Percentiles rank a stretch among this genome's conserved stretches.
Conservation (phyloP, 257 asterid genomes). For the Przewalskia tangutica region DNA sequence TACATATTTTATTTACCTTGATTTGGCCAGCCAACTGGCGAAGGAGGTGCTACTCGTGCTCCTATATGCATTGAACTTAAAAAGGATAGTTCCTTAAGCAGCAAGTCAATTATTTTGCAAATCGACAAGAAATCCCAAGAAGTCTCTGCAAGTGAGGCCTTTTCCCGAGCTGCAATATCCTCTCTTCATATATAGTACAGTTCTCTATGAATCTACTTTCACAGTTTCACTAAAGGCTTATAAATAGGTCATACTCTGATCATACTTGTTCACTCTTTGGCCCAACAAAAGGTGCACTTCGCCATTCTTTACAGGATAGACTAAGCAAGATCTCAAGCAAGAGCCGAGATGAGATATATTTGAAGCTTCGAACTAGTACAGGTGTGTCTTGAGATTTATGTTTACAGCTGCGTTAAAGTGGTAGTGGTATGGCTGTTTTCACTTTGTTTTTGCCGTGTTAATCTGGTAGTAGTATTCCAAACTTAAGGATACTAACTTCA, state of each 20-base stretch:
- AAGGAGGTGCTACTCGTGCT: conserved; percentile 80
- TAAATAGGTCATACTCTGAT: conserved; percentile 7
- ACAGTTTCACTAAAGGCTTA: not conserved
- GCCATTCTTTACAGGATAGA: conserved; percentile 52
- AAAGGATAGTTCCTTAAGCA: conserved; percentile 55
- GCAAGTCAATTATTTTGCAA: conserved; percentile 49
- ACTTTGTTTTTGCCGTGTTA: not conserved
- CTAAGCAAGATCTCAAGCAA: conserved; percentile 49
- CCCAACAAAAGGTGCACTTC: conserved; percentile 49
- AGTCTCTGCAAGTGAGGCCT: conserved; percentile 59
- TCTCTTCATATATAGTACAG: not conserved
- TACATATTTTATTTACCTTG: not conserved
- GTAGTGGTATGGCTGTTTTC: not conserved
- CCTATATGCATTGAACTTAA: conserved; percentile 51
- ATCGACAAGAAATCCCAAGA: conserved; percentile 53
- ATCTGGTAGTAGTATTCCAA: not conserved
- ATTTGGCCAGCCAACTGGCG: conserved; percentile 59
- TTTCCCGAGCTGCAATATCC: conserved; percentile 13
- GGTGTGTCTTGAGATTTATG: conserved; percentile 18
- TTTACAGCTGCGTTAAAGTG: not conserved
- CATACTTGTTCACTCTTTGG: conserved; percentile 13
- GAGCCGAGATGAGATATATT: conserved; percentile 52
- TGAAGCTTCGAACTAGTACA: conserved; percentile 55
- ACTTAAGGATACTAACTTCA: not conserved
- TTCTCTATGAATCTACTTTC: conserved; percentile 8